Base-by-base conservation (phyloP, 148 eudicot genomes). In the Vaccinium myrtillus region DNA sequence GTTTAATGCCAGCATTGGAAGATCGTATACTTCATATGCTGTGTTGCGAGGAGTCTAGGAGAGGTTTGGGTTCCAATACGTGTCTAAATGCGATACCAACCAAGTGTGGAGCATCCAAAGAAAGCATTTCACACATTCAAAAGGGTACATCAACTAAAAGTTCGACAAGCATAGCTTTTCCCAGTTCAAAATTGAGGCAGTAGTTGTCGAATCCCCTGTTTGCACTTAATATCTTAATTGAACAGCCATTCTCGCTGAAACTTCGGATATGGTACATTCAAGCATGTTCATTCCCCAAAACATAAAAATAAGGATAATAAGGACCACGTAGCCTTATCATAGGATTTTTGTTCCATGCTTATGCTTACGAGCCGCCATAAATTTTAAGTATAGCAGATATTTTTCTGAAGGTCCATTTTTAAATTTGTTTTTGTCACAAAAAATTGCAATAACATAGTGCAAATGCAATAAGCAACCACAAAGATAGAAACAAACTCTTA, bases 401-500 rank as follows among this genome's bases (percentile, higher is more conserved):
- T 1, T 54, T 6, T 15, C 74, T 13, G 39, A 69, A 30, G 74
- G 30, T 54, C 18, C 43, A 30, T 27, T 54, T 14, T 27, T 15
- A 8, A 78, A 25, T 25, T 30, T 16, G 46, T 36, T 14, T 14
- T 27, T 53, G 5, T 6, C 43, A 8, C 8, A 77, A 18, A 43
- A 78, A 43, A 78, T 7, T 51, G 56, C 36, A 63, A 32, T 18
- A 56, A 21, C 50, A 14, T 54, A 48, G 61, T 39, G 49, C 21
- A 63, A 78, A 77, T 51, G 43, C 25, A 85, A 78, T 6, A 51
- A 73, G 27, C 75, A 27, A 74, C 75, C 48, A 49, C 21, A 39
- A 77, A 21, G 39, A 73, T 12, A 71, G 25, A 79, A 21, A 49
- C 15, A 48, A 83, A 63, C n/a, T 80, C 94, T 88, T 89, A 93